phyloP scores from a whole-genome alignment of 148 eudicot species.

The Chenopodium quinoa region DNA sequence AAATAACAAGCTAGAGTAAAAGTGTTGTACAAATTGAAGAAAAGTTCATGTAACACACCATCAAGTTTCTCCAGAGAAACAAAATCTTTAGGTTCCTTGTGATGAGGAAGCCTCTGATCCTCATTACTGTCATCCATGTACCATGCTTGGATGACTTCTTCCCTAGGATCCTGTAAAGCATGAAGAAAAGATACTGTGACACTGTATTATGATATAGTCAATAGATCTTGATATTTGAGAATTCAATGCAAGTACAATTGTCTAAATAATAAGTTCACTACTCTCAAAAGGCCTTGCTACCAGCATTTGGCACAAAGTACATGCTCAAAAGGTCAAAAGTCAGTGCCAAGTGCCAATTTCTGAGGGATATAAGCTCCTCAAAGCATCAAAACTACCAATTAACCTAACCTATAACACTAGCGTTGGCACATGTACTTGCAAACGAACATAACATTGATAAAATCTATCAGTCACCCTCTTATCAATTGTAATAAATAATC shows the following conservation, averaged over 20 bases:
- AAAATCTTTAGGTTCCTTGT: constrained; percentile 74
- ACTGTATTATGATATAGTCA: neutral
- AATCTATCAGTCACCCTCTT: no score
- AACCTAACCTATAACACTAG: neutral
- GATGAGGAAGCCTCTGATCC: constrained; percentile 94
- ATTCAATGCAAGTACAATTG: neutral
- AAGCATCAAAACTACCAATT: neutral
- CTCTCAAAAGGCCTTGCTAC: neutral
- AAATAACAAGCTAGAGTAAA: neutral
- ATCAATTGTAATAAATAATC: no score
- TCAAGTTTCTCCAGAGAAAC: constrained; percentile 73
- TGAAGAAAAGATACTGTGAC: neutral
- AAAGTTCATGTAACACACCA: constrained; percentile 30
- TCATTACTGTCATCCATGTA: constrained; percentile 90
- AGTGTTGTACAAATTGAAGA: neutral
- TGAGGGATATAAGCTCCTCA: neutral
- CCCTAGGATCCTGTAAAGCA: constrained; percentile 65
- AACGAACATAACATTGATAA: no score
- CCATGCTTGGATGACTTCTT: constrained; percentile 94
- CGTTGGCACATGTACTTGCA: no score
- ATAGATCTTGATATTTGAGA: neutral
- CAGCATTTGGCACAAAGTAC: neutral
- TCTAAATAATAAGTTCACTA: neutral
- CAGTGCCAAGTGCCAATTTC: neutral
- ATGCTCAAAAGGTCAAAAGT: neutral